Evolutionary conservation across 257 asterid species (phyloP).

Genomic region (Mentha longifolia): DNA sequence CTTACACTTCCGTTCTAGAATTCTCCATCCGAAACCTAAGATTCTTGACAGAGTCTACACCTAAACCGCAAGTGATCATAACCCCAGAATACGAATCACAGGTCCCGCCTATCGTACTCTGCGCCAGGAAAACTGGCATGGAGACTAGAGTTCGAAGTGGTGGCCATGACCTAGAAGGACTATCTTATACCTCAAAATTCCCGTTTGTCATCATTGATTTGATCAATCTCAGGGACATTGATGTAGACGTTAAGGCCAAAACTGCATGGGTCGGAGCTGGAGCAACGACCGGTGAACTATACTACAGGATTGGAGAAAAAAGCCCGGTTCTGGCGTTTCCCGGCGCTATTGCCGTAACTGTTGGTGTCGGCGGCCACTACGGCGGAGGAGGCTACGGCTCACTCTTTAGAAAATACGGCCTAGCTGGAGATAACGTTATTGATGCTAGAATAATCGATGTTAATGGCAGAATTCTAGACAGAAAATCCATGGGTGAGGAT

Average conservation of each 20-base stretch:
- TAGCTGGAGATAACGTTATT: constrained; percentile 43
- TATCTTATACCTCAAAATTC: not conserved
- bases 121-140: constrained; percentile 26
- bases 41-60: not conserved
- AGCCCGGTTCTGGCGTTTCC: constrained; percentile 35
- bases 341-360: constrained; percentile 25
- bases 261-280: no score
- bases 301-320: constrained; percentile 27
- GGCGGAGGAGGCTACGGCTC: constrained; percentile 44
- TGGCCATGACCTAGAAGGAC: constrained; percentile 29
- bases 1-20: not conserved
- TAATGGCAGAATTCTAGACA: constrained; percentile 33
- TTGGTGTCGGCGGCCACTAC: constrained; percentile 41
- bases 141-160: constrained; percentile 41
- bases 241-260: not conserved
- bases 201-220: not conserved
- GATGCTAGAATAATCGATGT: constrained; percentile 42
- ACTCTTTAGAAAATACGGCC: constrained; percentile 37
- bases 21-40: not conserved
- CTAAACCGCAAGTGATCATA: constrained; percentile 30
- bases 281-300: constrained; percentile 7
- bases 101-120: constrained; percentile 26
- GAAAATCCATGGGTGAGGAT: no score
- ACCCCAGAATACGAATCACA: constrained; percentile 34
- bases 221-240: not conserved